These are phyloP conservation scores for Vitis amurensis DNA, from an alignment of 164 flowering plant species.

Conservation along the genomic window DNA sequence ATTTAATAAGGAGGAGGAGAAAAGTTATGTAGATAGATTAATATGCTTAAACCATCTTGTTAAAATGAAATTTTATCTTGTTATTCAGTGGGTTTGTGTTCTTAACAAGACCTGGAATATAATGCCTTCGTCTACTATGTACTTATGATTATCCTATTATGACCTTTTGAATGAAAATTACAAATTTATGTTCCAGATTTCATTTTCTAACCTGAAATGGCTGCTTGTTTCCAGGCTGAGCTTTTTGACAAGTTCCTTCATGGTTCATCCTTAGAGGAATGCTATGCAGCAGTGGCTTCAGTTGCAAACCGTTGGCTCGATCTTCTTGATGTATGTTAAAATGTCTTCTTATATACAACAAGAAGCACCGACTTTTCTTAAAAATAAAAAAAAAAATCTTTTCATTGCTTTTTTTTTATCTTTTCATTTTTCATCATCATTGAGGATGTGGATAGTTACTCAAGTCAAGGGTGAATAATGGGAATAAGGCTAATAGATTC, in stretches of 20 bases:
- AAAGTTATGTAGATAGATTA: too few species aligned
- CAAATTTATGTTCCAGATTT: background rate
- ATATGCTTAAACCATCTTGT: too few species aligned
- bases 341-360: too few species aligned
- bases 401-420: background rate
- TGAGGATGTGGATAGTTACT: background rate
- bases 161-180: background rate
- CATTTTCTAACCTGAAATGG: background rate
- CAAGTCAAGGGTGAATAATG: background rate
- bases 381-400: too few species aligned
- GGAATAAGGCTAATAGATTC: background rate
- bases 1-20: too few species aligned
- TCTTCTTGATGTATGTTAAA: constrained; percentile 86
- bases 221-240: constrained; percentile 70
- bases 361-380: too few species aligned
- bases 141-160: background rate
- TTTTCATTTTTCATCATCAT: background rate
- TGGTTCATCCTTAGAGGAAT: constrained; percentile 90
- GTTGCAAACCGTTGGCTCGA: constrained; percentile 99
- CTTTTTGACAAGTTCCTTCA: constrained; percentile 94
- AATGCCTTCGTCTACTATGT: background rate
- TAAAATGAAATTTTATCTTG: background rate
- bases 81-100: constrained; percentile 1
- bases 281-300: constrained; percentile 91
- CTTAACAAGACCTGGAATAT: background rate